phyloP scores from a whole-genome alignment of 192 early-diverging fungal species.

The Backusella tarrabulga region DNA sequence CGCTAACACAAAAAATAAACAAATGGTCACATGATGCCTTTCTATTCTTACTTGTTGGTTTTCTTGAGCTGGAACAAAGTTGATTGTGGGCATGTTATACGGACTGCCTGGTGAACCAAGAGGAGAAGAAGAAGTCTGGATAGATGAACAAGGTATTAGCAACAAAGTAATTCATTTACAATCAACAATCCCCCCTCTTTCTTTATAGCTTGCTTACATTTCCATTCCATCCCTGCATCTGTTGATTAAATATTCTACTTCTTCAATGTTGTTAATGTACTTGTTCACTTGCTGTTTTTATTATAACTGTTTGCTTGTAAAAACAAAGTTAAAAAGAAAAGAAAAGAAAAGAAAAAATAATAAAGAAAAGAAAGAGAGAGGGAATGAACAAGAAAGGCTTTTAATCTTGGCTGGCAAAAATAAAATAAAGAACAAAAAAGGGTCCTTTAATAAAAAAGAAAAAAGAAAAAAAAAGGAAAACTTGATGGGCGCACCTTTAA shows the following conservation, averaged over 20 bases:
- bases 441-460: background rate
- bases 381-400: background rate
- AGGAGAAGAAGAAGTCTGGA: background rate
- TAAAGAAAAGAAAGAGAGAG: background rate
- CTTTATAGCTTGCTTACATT: constrained; percentile 14
- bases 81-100: background rate
- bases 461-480: background rate
- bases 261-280: background rate
- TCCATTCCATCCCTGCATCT: constrained; percentile 33
- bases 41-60: constrained; percentile 5
- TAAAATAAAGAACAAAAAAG: background rate
- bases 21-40: background rate
- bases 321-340: background rate
- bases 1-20: background rate
- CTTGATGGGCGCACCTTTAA: background rate
- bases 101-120: background rate
- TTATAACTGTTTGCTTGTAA: background rate
- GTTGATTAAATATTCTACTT: background rate
- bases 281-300: background rate
- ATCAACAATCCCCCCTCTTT: background rate
- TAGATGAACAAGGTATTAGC: background rate
- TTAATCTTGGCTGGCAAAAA: background rate
- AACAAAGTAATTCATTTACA: background rate
- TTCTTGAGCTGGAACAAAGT: constrained; percentile 16
- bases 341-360: background rate